Conservation (phyloP, 192 early-diverging fungal species). For the Podila minutissima region DNA sequence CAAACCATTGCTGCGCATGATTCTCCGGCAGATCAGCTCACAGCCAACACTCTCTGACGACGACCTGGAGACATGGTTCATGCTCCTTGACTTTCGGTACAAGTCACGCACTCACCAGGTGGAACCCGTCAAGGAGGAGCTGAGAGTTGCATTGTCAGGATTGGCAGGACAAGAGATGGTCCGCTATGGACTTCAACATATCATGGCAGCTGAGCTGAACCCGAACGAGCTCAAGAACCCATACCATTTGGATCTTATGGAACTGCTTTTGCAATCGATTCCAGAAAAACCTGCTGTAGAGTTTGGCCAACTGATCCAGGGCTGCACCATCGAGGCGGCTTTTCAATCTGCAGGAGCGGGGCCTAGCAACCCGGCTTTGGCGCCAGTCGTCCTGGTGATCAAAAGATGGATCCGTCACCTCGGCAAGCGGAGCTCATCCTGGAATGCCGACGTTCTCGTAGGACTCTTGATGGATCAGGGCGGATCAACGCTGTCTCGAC, state of each 20-base stretch:
- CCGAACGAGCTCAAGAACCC: conserved; percentile 48
- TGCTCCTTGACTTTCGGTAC: conserved; percentile 42
- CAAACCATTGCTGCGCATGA: conserved; percentile 30
- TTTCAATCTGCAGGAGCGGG: conserved; percentile 19
- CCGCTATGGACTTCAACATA: conserved; percentile 30
- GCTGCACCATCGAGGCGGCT: conserved; percentile 28
- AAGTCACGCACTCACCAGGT: conserved; percentile 38
- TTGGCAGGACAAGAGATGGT: conserved; percentile 32
- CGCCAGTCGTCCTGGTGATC: conserved; percentile 24
- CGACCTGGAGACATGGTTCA: conserved; percentile 41
- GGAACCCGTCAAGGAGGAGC: conserved; percentile 45
- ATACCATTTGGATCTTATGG: conserved; percentile 44
- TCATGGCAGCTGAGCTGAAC: conserved; percentile 41
- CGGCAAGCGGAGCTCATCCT: conserved; percentile 28
- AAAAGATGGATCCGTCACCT: conserved; percentile 48
- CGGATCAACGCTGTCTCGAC: conserved; percentile 3
- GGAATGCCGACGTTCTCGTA: conserved; percentile 36
- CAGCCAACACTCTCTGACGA: conserved; percentile 19
- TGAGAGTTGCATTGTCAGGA: conserved; percentile 21
- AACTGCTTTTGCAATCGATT: conserved; percentile 29
- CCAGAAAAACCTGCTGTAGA: conserved; percentile 38
- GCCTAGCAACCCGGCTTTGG: conserved; percentile 16
- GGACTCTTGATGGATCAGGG: conserved; percentile 30
- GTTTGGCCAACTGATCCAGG: conserved; percentile 42
- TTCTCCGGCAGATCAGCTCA: conserved; percentile 33